Evolutionary conservation across 2,329 filamentous ascomycete genomes (phyloP).

Genomic region (Venturia asperata): DNA sequence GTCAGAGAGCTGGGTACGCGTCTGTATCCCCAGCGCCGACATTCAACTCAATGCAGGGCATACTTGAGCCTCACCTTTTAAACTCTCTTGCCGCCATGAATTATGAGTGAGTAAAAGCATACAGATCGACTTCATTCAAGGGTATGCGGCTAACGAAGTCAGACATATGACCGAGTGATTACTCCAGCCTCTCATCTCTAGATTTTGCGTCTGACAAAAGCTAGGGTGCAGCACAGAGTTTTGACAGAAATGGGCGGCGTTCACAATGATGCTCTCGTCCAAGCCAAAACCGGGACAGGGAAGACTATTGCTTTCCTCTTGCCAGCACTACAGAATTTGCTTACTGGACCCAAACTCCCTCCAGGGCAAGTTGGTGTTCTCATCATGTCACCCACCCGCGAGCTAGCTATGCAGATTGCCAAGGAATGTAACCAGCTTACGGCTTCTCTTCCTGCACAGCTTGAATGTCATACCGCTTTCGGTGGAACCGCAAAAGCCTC

Average conservation of each 20-base stretch:
- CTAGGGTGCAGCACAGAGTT: slow-evolving; percentile 49
- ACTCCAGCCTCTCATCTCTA: background rate
- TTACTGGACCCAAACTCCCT: slow-evolving; percentile 38
- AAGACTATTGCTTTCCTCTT: slow-evolving; percentile 45
- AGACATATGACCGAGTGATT: slow-evolving; percentile 5
- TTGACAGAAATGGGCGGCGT: slow-evolving; percentile 45
- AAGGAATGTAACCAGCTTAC: slow-evolving; percentile 40
- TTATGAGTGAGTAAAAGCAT: slow-evolving; percentile 28
- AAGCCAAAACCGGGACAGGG: slow-evolving; percentile 46
- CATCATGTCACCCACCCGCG: slow-evolving; percentile 55
- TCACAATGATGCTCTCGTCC: slow-evolving; percentile 52
- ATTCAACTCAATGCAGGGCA: slow-evolving; percentile 25
- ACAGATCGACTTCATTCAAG: slow-evolving; percentile 17
- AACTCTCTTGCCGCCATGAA: slow-evolving; percentile 32
- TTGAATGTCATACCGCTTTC: slow-evolving; percentile 45
- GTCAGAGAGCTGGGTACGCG: slow-evolving; percentile 1
- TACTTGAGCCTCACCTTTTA: slow-evolving; percentile 27
- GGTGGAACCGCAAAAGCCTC: slow-evolving; percentile 56
- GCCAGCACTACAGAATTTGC: slow-evolving; percentile 41
- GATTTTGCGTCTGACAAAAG: slow-evolving; percentile 32
- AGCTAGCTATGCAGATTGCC: slow-evolving; percentile 52
- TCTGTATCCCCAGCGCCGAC: slow-evolving; percentile 15
- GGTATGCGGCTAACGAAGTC: background rate
- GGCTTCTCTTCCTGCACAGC: slow-evolving; percentile 31
- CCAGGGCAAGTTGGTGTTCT: slow-evolving; percentile 39